Evolutionary conservation across 1,284 basidiomycete species (phyloP).

Genomic region (Moniliella sp.): DNA sequence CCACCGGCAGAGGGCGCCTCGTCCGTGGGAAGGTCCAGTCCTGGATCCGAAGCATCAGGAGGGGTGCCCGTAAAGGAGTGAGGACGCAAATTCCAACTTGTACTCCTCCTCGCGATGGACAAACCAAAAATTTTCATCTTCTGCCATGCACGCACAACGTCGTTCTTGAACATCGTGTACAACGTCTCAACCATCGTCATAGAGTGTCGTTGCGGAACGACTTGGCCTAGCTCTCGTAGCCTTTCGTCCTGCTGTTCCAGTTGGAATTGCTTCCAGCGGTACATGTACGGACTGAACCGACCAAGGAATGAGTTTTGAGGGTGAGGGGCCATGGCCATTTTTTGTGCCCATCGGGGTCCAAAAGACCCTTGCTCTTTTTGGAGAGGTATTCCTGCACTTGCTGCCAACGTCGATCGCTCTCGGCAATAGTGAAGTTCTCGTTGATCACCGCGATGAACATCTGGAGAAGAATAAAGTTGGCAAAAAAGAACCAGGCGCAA

Average conservation of each 20-base stretch:
- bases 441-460: conserved; percentile 98
- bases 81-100: not conserved
- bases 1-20: too few species aligned
- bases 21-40: too few species aligned
- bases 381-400: conserved; percentile 47
- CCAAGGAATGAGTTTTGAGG: too few species aligned
- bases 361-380: not conserved
- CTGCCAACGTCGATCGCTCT: conserved; percentile 63
- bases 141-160: too few species aligned
- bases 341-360: conserved; percentile 29
- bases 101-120: not conserved
- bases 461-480: conserved; percentile 83
- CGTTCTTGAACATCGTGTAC: too few species aligned
- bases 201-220: too few species aligned
- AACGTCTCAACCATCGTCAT: too few species aligned
- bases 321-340: conserved; percentile 46
- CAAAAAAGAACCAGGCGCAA: conserved; percentile 68
- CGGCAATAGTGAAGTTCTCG: conserved; percentile 82
- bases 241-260: not conserved
- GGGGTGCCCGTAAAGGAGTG: too few species aligned
- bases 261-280: conserved; percentile 29
- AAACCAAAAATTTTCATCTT: not conserved
- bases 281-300: conserved; percentile 73
- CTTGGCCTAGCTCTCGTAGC: too few species aligned
- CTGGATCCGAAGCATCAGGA: too few species aligned